These are phyloP conservation scores for Lentinula sp. DNA, from an alignment of 768 basidiomycete species.

Conservation along the genomic window DNA sequence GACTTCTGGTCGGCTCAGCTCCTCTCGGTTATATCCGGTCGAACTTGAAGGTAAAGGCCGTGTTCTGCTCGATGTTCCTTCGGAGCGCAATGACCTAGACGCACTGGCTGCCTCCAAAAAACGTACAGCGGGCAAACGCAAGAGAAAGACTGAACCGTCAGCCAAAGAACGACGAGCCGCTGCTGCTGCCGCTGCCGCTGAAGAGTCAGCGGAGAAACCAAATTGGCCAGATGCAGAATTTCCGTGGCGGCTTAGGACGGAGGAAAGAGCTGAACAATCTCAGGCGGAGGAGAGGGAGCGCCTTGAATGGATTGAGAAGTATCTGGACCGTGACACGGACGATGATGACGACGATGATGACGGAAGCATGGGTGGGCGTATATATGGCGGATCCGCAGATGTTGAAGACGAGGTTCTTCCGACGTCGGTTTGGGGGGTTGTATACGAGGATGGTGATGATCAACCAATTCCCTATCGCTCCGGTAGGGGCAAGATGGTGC, in stretches of 20 bases:
- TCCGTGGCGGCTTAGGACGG: slow-evolving; percentile 66
- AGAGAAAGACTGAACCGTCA: slow-evolving; percentile 42
- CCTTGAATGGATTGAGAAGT: slow-evolving; percentile 60
- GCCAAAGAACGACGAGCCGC: slow-evolving; percentile 26
- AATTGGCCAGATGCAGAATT: slow-evolving; percentile 79
- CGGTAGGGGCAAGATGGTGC: slow-evolving; percentile 60
- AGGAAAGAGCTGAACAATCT: slow-evolving; percentile 44
- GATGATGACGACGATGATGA: slow-evolving; percentile 40
- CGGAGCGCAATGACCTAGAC: slow-evolving; percentile 26
- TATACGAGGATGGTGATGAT: slow-evolving; percentile 23
- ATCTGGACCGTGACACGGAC: slow-evolving; percentile 70
- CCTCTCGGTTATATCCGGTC: slow-evolving; percentile 50
- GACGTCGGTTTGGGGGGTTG: slow-evolving; percentile 20
- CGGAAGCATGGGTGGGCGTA: slow-evolving; percentile 7
- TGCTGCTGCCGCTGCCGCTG: slow-evolving; percentile 17
- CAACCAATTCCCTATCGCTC: slow-evolving; percentile 23
- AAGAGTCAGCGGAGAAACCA: slow-evolving; percentile 39
- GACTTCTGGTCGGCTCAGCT: slow-evolving; percentile 13
- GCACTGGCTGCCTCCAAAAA: slow-evolving; percentile 27
- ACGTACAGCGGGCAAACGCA: slow-evolving; percentile 30
- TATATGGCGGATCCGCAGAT: not conserved
- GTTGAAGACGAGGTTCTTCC: slow-evolving; percentile 23
- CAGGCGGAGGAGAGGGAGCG: slow-evolving; percentile 55
- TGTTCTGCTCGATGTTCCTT: slow-evolving; percentile 54
- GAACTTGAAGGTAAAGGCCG: slow-evolving; percentile 66